Percentiles rank a stretch among this genome's conserved stretches.
These are phyloP conservation scores for Cyclotella atomus DNA, from an alignment of 108 stramenopile genomes.

Conservation along the genomic window DNA sequence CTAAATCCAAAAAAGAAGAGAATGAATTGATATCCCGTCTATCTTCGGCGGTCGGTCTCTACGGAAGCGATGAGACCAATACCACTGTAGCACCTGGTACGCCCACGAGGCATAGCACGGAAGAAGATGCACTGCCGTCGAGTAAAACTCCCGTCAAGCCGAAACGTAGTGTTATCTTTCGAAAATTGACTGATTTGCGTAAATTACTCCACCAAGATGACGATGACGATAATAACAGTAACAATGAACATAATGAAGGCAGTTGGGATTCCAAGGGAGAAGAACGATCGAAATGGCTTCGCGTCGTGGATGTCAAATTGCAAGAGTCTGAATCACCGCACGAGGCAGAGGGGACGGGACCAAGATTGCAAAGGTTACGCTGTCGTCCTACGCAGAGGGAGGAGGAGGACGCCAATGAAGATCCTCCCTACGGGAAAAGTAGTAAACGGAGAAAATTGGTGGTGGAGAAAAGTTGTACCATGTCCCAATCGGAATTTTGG, in stretches of 20 bases:
- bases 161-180: constrained; percentile 36
- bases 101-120: neutral
- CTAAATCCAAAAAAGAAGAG: constrained; percentile 3
- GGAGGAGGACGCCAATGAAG: neutral
- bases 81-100: too few relatives aligned
- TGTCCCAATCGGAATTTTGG: constrained; percentile 39
- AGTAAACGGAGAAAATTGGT: constrained; percentile 9
- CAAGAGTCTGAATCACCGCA: constrained; percentile 16
- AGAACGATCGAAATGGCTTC: constrained; percentile 37
- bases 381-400: constrained; percentile 16
- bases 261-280: constrained; percentile 18
- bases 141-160: constrained; percentile 27
- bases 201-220: neutral
- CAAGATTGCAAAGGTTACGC: constrained; percentile 17
- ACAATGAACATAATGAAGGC: neutral
- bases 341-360: constrained; percentile 9
- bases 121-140: neutral
- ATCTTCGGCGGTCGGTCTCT: neutral
- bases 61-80: neutral
- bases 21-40: neutral
- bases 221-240: neutral
- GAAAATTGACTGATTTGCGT: constrained; percentile 39
- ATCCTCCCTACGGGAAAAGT: too few relatives aligned
- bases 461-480: constrained; percentile 34
- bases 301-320: constrained; percentile 41